A percentile compares a stretch with the other conserved stretches of the same genome.
Evolutionary conservation across 352 stramenopile species (phyloP).

Genomic region (Phytophthora melonis): DNA sequence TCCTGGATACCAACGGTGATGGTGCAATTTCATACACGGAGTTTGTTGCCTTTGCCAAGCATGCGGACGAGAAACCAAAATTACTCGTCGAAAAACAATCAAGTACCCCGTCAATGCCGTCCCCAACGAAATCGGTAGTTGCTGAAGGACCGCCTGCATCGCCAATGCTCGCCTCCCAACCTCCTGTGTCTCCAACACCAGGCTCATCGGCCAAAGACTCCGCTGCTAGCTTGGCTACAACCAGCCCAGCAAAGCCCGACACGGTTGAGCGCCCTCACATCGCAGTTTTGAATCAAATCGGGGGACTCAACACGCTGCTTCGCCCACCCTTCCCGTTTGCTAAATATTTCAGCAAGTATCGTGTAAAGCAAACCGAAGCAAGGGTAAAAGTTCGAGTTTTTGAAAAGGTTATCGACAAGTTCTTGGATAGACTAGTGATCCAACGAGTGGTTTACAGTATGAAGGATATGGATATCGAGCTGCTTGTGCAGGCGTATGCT

Average conservation of each 20-base stretch:
- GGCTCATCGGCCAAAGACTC: conserved; percentile 27
- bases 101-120: conserved; percentile 17
- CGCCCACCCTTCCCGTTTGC: conserved; percentile 68
- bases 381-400: conserved; percentile 71
- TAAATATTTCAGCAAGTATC: conserved; percentile 84
- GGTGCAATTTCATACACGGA: conserved; percentile 69
- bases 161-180: conserved; percentile 12
- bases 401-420: conserved; percentile 83
- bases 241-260: conserved; percentile 13
- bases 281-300: conserved; percentile 46
- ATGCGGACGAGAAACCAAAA: conserved; percentile 54
- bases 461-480: conserved; percentile 65
- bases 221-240: conserved; percentile 5
- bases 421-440: conserved; percentile 66
- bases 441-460: conserved; percentile 70
- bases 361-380: conserved; percentile 40
- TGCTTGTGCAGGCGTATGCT: conserved; percentile 48
- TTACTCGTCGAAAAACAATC: conserved; percentile 28
- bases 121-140: conserved; percentile 31
- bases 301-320: conserved; percentile 58
- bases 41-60: conserved; percentile 72
- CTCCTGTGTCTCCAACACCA: conserved; percentile 7
- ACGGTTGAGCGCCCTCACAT: conserved; percentile 18
- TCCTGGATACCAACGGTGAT: conserved; percentile 75
- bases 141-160: conserved; percentile 19